phyloP scores from a whole-genome alignment of 208 protist genomes.

The Wallacemonas rigidus region DNA sequence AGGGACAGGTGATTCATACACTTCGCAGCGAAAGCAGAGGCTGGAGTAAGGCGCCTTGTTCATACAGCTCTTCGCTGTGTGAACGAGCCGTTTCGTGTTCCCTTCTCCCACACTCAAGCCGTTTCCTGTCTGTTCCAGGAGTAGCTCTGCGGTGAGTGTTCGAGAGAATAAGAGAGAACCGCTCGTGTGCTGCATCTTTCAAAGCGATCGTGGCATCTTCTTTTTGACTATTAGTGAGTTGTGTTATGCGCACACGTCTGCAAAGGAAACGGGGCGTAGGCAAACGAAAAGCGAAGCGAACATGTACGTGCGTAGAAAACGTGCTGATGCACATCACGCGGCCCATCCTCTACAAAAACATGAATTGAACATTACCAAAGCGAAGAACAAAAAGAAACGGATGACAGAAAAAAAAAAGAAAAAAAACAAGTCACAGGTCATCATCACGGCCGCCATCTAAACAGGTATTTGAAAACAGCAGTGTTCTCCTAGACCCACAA shows the following conservation, averaged over 20 bases:
- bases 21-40: too few species aligned
- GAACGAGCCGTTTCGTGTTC: too few species aligned
- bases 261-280: not conserved
- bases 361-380: not conserved
- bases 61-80: too few species aligned
- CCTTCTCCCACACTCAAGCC: too few species aligned
- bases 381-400: not conserved
- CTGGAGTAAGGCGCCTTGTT: too few species aligned
- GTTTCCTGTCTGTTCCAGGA: too few species aligned
- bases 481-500: not conserved
- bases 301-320: conserved; percentile 9
- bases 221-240: conserved; percentile 8
- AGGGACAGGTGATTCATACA: too few species aligned
- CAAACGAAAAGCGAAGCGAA: conserved; percentile 17
- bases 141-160: too few species aligned
- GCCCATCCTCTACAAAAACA: not conserved
- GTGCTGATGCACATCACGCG: not conserved
- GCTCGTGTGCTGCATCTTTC: too few species aligned
- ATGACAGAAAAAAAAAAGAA: conserved; percentile 6
- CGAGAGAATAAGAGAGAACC: too few species aligned
- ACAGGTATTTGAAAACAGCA: not conserved
- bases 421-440: not conserved
- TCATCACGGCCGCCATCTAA: too few species aligned
- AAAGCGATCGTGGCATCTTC: not conserved
- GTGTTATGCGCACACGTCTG: not conserved